These are phyloP conservation scores for Aspergillus fischeri DNA, from an alignment of 2,329 filamentous ascomycete species.

Conservation along the genomic window DNA sequence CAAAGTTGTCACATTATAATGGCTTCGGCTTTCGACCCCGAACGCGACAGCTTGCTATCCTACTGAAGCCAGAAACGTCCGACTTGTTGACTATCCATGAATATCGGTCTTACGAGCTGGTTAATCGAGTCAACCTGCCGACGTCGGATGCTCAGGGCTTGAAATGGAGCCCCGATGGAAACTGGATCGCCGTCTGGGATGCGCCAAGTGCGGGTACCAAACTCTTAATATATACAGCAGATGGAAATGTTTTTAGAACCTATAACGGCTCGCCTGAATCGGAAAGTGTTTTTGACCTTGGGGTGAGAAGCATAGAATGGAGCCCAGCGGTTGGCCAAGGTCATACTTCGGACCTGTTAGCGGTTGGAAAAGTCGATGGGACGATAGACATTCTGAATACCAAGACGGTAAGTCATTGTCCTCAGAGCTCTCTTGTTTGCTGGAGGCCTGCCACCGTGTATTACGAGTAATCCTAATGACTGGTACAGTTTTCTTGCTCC, in stretches of 20 bases:
- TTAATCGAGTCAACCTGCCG: constrained; percentile 35
- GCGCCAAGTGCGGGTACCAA: constrained; percentile 48
- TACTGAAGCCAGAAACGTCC: constrained; percentile 36
- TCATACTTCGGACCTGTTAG: constrained; percentile 38
- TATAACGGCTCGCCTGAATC: constrained; percentile 41
- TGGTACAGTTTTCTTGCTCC: constrained; percentile 29
- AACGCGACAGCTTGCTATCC: constrained; percentile 37
- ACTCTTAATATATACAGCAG: constrained; percentile 55
- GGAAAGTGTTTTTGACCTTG: constrained; percentile 42
- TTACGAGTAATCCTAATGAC: not conserved
- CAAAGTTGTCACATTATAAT: constrained; percentile 35
- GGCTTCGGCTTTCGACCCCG: constrained; percentile 38
- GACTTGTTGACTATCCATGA: constrained; percentile 40
- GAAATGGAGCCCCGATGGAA: constrained; percentile 57
- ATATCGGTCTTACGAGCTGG: constrained; percentile 29
- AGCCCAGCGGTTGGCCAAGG: constrained; percentile 32
- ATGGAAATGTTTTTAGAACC: constrained; percentile 55
- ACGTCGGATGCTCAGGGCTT: constrained; percentile 56
- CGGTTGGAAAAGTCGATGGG: constrained; percentile 49
- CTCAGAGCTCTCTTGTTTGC: not conserved
- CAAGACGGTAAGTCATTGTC: constrained; percentile 33
- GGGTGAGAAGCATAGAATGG: constrained; percentile 53
- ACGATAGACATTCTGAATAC: constrained; percentile 46
- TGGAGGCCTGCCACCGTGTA: not conserved
- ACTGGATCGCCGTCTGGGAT: constrained; percentile 58